These are phyloP conservation scores for Phytophthora hibernalis DNA, from an alignment of 352 stramenopile species.

Conservation along the genomic window DNA sequence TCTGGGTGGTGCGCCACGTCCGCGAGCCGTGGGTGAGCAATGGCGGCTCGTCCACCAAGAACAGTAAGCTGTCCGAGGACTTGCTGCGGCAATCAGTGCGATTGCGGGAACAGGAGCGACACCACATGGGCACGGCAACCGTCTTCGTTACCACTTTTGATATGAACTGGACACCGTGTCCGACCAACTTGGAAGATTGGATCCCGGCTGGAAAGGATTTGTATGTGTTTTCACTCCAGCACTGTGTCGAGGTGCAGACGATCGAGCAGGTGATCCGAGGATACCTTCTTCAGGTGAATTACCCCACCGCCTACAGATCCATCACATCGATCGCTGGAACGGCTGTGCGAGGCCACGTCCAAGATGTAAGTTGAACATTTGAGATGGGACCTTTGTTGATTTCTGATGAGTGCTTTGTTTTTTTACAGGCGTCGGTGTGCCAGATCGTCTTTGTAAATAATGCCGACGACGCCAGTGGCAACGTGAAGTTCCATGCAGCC, in stretches of 20 bases:
- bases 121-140: conserved; percentile 71
- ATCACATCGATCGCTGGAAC: conserved; percentile 85
- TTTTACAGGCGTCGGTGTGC: conserved; percentile 64
- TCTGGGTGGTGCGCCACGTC: conserved; percentile 77
- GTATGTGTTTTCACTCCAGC: conserved; percentile 86
- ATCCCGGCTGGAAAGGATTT: conserved; percentile 77
- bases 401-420: conserved; percentile 17
- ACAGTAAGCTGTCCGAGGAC: conserved; percentile 56
- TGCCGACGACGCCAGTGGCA: conserved; percentile 80
- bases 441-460: conserved; percentile 91
- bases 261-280: conserved; percentile 75
- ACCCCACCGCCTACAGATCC: conserved; percentile 78
- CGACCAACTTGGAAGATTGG: conserved; percentile 76
- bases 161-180: conserved; percentile 78
- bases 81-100: conserved; percentile 41
- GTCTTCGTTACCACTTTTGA: conserved; percentile 89
- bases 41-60: conserved; percentile 40
- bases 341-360: conserved; percentile 53
- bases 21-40: conserved; percentile 46
- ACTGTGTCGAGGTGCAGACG: conserved; percentile 68
- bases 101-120: conserved; percentile 53
- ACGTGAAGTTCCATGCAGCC: conserved; percentile 73
- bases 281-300: conserved; percentile 80
- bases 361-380: conserved; percentile 63
- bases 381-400: neutral